phyloP scores from a whole-genome alignment of 2,329 filamentous ascomycete genomes.

The Xylariaceae sp. region DNA sequence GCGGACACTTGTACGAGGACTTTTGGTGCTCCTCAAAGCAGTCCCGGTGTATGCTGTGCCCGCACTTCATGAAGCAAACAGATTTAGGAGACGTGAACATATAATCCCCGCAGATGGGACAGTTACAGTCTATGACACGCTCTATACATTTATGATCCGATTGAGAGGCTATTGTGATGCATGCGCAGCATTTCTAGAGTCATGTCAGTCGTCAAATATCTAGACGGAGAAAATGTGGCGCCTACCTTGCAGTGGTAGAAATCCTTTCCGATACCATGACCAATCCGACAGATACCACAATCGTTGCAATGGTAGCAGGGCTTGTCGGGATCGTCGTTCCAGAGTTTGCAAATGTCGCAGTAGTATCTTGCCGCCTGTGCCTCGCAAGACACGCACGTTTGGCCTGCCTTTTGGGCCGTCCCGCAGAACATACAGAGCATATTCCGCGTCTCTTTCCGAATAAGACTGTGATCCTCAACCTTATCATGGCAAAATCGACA shows the following conservation, averaged over 20 bases:
- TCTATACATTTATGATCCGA: conserved; percentile 90
- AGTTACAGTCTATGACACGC: conserved; percentile 88
- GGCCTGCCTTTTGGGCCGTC: conserved; percentile 74
- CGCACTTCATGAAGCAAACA: conserved; percentile 91
- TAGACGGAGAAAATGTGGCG: background rate
- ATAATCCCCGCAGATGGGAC: conserved; percentile 93
- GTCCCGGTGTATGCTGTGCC: conserved; percentile 87
- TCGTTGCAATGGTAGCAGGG: conserved; percentile 95
- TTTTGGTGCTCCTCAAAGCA: conserved; percentile 88
- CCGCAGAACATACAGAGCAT: conserved; percentile 98
- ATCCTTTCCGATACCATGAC: conserved; percentile 87
- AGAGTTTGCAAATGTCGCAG: conserved; percentile 90
- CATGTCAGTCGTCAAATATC: background rate
- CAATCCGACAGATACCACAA: conserved; percentile 90
- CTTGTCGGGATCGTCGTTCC: conserved; percentile 88
- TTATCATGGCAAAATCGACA: conserved; percentile 93
- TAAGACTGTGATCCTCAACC: conserved; percentile 69
- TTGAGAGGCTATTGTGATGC: conserved; percentile 83
- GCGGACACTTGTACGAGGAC: conserved; percentile 89
- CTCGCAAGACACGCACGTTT: conserved; percentile 72
- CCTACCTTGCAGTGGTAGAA: conserved; percentile 95
- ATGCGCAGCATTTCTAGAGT: conserved; percentile 77
- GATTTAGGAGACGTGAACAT: conserved; percentile 87
- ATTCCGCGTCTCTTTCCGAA: conserved; percentile 78
- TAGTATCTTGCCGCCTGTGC: conserved; percentile 82